These are phyloP conservation scores for Hysterangium stoloniferum DNA, from an alignment of 768 basidiomycete species.

Conservation along the genomic window DNA sequence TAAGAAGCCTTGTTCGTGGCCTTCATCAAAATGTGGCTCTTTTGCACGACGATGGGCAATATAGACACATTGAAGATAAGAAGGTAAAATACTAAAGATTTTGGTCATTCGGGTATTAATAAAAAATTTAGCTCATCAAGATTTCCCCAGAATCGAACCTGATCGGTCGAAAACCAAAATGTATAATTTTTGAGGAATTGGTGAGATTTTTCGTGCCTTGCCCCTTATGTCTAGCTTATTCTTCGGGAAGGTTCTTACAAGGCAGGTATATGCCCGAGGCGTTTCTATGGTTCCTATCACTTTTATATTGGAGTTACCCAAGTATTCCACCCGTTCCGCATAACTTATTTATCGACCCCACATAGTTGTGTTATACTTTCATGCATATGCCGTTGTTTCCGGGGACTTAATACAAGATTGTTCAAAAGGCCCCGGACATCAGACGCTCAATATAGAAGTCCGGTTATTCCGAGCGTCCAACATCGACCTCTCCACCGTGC, in stretches of 20 bases:
- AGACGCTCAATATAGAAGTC: too few relatives aligned
- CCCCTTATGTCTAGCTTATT: neutral
- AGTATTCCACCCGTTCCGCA: slow-evolving; percentile 4
- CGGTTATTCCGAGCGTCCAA: too few relatives aligned
- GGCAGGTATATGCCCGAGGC: slow-evolving; percentile 83
- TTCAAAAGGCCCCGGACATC: too few relatives aligned
- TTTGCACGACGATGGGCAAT: slow-evolving; percentile 77
- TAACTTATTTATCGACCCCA: too few relatives aligned
- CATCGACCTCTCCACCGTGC: too few relatives aligned
- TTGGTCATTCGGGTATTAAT: neutral
- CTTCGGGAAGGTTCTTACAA: slow-evolving; percentile 60
- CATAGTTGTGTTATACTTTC: too few relatives aligned
- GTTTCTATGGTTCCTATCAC: slow-evolving; percentile 73
- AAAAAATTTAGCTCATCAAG: slow-evolving; percentile 53
- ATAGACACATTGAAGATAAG: slow-evolving; percentile 74
- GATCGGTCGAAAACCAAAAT: slow-evolving; percentile 72
- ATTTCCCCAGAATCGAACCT: slow-evolving; percentile 87
- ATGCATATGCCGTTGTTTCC: too few relatives aligned
- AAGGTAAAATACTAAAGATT: slow-evolving; percentile 31
- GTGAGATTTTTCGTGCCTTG: slow-evolving; percentile 37
- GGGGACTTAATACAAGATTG: too few relatives aligned
- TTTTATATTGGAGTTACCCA: slow-evolving; percentile 28
- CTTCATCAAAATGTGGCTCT: slow-evolving; percentile 79
- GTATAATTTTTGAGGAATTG: slow-evolving; percentile 90
- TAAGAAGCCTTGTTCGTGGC: slow-evolving; percentile 69